Base-by-base conservation (phyloP, 225 moss, liverwort and hornwort genomes). In the Marchantia polymorpha region DNA sequence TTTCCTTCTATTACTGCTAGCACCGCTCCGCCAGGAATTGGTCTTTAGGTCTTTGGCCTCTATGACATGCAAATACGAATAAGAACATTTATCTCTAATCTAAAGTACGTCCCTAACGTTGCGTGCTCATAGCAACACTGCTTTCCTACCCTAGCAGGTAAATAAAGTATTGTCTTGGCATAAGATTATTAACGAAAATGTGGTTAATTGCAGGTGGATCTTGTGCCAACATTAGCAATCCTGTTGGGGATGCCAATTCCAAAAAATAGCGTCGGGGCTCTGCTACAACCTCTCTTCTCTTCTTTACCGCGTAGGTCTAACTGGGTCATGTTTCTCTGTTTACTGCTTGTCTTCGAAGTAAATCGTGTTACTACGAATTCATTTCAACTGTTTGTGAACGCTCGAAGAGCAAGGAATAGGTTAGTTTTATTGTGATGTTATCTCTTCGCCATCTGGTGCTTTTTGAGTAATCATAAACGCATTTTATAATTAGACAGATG, bases 191-290 rank as follows among this genome's bases (percentile, higher is more conserved):
- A 78, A 50, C 66, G 25, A 49, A 27, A 30, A 31, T 30, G 6
- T 59, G 75, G 58, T 6, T 59, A 14, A 46, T 65, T 77, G 64
- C 26, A 86, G 86, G 93, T 93, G 60, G 94, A 95, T 83, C 58
- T 95, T 49, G 93, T 95, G 81, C 94, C 94, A 74, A 93, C 94
- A 59, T 83, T 95, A 80, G 86, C 94, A 68, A 84, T 95, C 75
- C 89, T 79, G 59, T 77, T 95, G 75, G 94, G 93, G 66, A 79
- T 93, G 39, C 93, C 94, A 55, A 93, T 95, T 49, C 94, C 94
- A 0, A 86, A 89, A 85, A 95, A 90, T 64, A 95, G 93, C 78
- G 90, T 95, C 30, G 93, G 95, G 82, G 76, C 87, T 67, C 68
- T 95, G 64, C 83, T 93, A 75, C 85, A 89, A 78, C 90, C 89